Percentiles rank a stretch among this genome's conserved stretches.
These are phyloP conservation scores for Gloeopeniophorella convolvens DNA, from an alignment of 768 basidiomycete species.

Conservation along the genomic window DNA sequence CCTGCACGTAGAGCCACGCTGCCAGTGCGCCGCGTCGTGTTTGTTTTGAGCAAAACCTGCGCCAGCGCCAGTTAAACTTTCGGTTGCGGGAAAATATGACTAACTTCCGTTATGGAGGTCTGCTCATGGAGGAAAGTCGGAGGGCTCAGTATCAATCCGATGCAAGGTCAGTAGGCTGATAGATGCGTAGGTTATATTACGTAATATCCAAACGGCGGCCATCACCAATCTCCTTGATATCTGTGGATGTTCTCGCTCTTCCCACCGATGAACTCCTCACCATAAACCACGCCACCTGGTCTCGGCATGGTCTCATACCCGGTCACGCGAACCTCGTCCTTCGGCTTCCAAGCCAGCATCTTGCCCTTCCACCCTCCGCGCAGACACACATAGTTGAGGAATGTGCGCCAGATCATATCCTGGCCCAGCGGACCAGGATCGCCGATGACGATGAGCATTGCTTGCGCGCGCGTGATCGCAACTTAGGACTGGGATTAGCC, in stretches of 20 bases:
- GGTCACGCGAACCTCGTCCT: neutral
- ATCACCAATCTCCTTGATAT: neutral
- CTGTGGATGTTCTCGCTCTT: neutral
- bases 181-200: neutral
- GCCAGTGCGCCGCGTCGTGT: no score
- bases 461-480: conserved; percentile 59
- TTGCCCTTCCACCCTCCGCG: conserved; percentile 50
- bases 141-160: no score
- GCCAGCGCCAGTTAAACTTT: no score
- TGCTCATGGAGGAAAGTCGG: no score
- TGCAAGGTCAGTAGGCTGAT: neutral
- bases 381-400: conserved; percentile 49
- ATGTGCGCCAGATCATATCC: conserved; percentile 53
- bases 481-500: conserved; percentile 32
- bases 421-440: conserved; percentile 51
- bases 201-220: neutral
- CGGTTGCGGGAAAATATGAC: no score
- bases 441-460: conserved; percentile 56
- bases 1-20: no score
- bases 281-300: neutral
- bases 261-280: conserved; percentile 3
- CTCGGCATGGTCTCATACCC: neutral
- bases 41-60: no score
- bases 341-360: conserved; percentile 32
- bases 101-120: no score